Conservation (phyloP, 2,329 filamentous ascomycete species). For the Fusarium stilboides region DNA sequence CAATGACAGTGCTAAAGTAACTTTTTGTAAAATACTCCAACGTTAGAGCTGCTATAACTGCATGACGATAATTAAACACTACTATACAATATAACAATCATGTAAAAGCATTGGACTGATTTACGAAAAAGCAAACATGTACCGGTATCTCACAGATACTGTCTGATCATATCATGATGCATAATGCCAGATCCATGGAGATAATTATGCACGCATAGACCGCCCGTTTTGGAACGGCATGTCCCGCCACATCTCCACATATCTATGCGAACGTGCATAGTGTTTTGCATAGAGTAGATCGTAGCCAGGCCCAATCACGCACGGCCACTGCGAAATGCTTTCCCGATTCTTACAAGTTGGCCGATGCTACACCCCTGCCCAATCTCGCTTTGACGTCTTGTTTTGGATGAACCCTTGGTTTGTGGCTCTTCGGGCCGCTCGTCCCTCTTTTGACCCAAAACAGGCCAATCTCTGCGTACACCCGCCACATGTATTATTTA, state of each 20-base stretch:
- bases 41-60: neutral
- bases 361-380: slow-evolving; percentile 35
- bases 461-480: slow-evolving; percentile 27
- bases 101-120: no score
- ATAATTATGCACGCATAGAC: neutral
- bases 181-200: neutral
- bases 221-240: neutral
- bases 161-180: neutral
- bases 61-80: neutral
- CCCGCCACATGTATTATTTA: slow-evolving; percentile 2
- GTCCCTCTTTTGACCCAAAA: slow-evolving; percentile 3
- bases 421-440: slow-evolving; percentile 38
- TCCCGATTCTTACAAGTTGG: slow-evolving; percentile 18
- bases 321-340: slow-evolving; percentile 1
- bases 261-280: slow-evolving; percentile 6
- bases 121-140: slow-evolving; percentile 1
- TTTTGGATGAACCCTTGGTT: slow-evolving; percentile 23
- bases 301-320: neutral
- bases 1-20: neutral
- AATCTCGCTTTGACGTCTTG: slow-evolving; percentile 41
- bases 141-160: neutral
- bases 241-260: slow-evolving; percentile 12
- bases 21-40: slow-evolving; percentile 7
- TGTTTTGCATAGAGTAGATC: slow-evolving; percentile 8
- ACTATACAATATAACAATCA: slow-evolving; percentile 2